These are phyloP conservation scores for Neofusicoccum laricinum DNA, from an alignment of 2,329 filamentous ascomycete species.

Conservation along the genomic window DNA sequence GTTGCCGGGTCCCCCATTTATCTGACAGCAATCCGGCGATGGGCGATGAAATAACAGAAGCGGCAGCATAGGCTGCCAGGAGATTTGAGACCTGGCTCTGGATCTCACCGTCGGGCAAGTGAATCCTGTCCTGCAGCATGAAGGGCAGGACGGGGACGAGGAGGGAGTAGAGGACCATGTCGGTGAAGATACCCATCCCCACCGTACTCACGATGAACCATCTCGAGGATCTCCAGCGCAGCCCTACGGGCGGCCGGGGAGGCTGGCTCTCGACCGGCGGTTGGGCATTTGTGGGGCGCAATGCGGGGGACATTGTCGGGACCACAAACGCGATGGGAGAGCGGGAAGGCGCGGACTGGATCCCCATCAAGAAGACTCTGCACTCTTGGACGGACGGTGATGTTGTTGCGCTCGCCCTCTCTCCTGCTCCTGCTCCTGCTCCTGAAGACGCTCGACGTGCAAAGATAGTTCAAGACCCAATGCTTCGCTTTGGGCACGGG, in stretches of 20 bases:
- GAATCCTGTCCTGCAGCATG: constrained; percentile 52
- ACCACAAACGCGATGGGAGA: constrained; percentile 11
- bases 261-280: neutral
- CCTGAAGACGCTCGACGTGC: neutral
- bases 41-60: constrained; percentile 51
- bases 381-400: neutral
- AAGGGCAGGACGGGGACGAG: constrained; percentile 59
- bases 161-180: constrained; percentile 59
- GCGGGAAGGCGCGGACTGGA: constrained; percentile 9
- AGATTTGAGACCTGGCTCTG: constrained; percentile 54
- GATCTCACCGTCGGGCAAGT: constrained; percentile 46
- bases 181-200: constrained; percentile 54
- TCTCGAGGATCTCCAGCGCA: constrained; percentile 57
- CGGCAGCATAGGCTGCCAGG: constrained; percentile 54
- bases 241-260: constrained; percentile 23
- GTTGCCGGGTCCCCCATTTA: constrained; percentile 48
- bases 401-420: neutral
- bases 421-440: constrained; percentile 1
- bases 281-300: constrained; percentile 4
- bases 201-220: constrained; percentile 59
- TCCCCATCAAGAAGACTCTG: constrained; percentile 2
- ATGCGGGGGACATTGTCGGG: constrained; percentile 13
- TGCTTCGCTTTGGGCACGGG: constrained; percentile 6
- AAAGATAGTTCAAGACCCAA: constrained; percentile 11
- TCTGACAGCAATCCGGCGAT: constrained; percentile 57